A percentile compares a stretch with the other conserved stretches of the same genome.
phyloP scores from a whole-genome alignment of 441 rosid genomes.

The Pelargonium myrrhifolium region DNA sequence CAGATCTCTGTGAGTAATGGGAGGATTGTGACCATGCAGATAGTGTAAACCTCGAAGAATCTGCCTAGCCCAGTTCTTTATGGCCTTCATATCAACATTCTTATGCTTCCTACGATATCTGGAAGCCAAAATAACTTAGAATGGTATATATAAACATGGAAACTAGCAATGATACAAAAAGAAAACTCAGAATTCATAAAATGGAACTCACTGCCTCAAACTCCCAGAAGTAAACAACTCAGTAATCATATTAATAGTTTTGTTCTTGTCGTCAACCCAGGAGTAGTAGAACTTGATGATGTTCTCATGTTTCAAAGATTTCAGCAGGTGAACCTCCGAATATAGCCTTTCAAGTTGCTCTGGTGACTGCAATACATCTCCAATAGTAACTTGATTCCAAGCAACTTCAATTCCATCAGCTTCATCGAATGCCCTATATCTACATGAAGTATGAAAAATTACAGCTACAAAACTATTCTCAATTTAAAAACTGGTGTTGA shows the following conservation, averaged over 20 bases:
- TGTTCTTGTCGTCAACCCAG: constrained; percentile 66
- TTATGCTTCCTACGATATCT: constrained; percentile 70
- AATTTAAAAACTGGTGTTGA: not conserved
- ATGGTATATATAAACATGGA: constrained; percentile 6
- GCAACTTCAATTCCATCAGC: constrained; percentile 75
- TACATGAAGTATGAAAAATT: constrained; percentile 17
- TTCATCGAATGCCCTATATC: constrained; percentile 75
- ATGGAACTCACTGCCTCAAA: constrained; percentile 49
- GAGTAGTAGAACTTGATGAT: constrained; percentile 55
- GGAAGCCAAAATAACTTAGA: constrained; percentile 3
- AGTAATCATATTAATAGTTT: constrained; percentile 70
- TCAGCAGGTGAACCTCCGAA: constrained; percentile 65
- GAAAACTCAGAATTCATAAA: not conserved
- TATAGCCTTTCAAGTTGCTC: constrained; percentile 58
- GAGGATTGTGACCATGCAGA: constrained; percentile 57
- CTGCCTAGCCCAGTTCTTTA: constrained; percentile 79
- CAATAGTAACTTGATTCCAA: constrained; percentile 62
- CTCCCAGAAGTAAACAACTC: constrained; percentile 75
- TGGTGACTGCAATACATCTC: constrained; percentile 58
- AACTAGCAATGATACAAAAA: not conserved
- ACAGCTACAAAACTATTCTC: not conserved
- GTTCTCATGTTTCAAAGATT: constrained; percentile 57
- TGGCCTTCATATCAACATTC: constrained; percentile 59
- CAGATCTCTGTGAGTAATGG: constrained; percentile 68
- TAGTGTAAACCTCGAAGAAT: constrained; percentile 64